Percentiles rank a stretch among this genome's conserved stretches.
These are phyloP conservation scores for Colletotrichum spinosum DNA, from an alignment of 2,329 filamentous ascomycete genomes.

Conservation along the genomic window DNA sequence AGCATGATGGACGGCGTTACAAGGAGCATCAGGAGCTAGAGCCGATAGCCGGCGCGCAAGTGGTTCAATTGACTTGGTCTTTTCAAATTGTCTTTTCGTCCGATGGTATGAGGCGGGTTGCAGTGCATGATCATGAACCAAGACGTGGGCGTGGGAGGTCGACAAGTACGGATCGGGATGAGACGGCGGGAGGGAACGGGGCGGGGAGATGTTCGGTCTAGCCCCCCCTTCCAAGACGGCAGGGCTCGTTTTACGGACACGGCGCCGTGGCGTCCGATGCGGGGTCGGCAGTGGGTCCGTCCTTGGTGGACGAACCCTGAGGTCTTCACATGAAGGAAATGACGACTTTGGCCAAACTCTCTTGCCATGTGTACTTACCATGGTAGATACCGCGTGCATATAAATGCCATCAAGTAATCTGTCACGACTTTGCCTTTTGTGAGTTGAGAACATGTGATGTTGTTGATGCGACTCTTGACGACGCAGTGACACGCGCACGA, in stretches of 20 bases:
- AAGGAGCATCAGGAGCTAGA: conserved; percentile 14
- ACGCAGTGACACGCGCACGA: too few relatives aligned
- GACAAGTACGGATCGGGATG: not conserved
- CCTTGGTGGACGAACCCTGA: too few relatives aligned
- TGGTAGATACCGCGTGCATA: too few relatives aligned
- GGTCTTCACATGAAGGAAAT: too few relatives aligned
- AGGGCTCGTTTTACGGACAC: conserved; percentile 12
- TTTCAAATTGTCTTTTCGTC: conserved; percentile 1
- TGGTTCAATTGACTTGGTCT: conserved; percentile 11
- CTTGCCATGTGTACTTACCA: too few relatives aligned
- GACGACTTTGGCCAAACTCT: too few relatives aligned
- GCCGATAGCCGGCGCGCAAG: not conserved
- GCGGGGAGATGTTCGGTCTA: conserved; percentile 3
- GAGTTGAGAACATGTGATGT: too few relatives aligned
- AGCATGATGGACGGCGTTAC: conserved; percentile 31
- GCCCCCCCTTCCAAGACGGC: not conserved
- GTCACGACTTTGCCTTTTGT: too few relatives aligned
- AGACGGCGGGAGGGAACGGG: conserved; percentile 13
- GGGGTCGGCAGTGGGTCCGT: not conserved
- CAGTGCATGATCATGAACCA: not conserved
- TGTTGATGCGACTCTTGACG: too few relatives aligned
- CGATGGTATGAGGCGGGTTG: not conserved
- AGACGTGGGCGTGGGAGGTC: not conserved
- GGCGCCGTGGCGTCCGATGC: conserved; percentile 15
- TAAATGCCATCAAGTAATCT: too few relatives aligned